Conservation (phyloP, 805 yeast species). For the Candida awuae region DNA sequence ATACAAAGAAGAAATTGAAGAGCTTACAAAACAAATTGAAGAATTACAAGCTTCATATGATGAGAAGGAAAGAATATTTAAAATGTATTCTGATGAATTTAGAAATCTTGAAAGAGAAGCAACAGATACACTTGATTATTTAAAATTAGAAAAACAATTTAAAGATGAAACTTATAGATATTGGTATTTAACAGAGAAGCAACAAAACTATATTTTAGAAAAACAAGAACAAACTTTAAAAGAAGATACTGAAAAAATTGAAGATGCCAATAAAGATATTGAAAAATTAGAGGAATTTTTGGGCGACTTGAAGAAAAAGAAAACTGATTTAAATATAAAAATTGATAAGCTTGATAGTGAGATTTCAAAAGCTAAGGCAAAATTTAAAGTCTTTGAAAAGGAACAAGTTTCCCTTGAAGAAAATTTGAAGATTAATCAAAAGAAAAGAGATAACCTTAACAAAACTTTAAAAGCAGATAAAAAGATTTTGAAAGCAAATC, state of each 20-base stretch:
- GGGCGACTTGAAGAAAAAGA: slow-evolving; percentile 24
- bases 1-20: slow-evolving; percentile 72
- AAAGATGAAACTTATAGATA: slow-evolving; percentile 45
- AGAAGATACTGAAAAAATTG: slow-evolving; percentile 7
- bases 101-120: slow-evolving; percentile 51
- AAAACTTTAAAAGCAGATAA: slow-evolving; percentile 45
- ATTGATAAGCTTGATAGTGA: slow-evolving; percentile 20
- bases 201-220: slow-evolving; percentile 34
- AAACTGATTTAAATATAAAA: slow-evolving; percentile 18
- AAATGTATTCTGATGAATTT: slow-evolving; percentile 72
- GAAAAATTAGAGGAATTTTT: slow-evolving; percentile 35
- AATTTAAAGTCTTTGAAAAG: slow-evolving; percentile 41
- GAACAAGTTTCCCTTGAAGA: slow-evolving; percentile 68
- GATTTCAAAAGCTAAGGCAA: slow-evolving; percentile 27
- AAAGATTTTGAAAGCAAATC: slow-evolving; percentile 37
- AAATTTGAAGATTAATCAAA: slow-evolving; percentile 55
- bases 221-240: slow-evolving; percentile 25
- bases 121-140: slow-evolving; percentile 57
- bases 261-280: slow-evolving; percentile 5
- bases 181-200: slow-evolving; percentile 43
- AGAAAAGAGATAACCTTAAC: slow-evolving; percentile 50
- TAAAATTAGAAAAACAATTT: slow-evolving; percentile 56
- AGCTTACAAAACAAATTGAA: slow-evolving; percentile 51
- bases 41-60: slow-evolving; percentile 70
- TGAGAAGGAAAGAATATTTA: slow-evolving; percentile 74